Evolutionary conservation across 345 rosid species (phyloP), one percentile per base, ranked within the genome.

Genomic region (Limnanthes douglasii): DNA sequence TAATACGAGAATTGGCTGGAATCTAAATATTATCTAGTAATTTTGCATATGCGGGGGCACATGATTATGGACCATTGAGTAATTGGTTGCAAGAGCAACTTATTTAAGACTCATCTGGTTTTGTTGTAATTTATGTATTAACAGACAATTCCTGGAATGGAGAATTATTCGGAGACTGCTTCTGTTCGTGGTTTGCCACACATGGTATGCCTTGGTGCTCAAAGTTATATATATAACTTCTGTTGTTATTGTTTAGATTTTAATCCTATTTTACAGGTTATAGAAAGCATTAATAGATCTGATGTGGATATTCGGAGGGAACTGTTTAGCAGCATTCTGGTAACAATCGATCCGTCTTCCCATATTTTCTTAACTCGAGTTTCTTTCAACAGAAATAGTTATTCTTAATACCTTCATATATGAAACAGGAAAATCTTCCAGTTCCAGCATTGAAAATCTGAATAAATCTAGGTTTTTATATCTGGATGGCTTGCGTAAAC

Each of bases 271-370:
- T 34, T 59, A 54, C 82, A 90, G 96, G 94, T 81, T 43, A 59
- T 85, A 53, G 98, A 90, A 44, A 84, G 96, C 69, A 78, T 90
- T 54, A 84, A 75, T 56, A 84, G 48, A 62, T 84, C 94, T 48
- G 98, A 84, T 38, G 96, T 70, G 39, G 98, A 90, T 58, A 84
- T 90, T 40, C 74, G 98, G 43, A 74, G 95, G 63, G 98, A 90
- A 48, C 53, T 90, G 43, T 90, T 70, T 48, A 79, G 96, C 51
- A 85, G 94, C 61, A 62, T 90, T 45, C 66, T 90, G 94, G 98
- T 90, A 84, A 61, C n/a, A n/a, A n/a, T n/a, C n/a, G n/a, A n/a
- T n/a, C n/a, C n/a, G n/a, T n/a, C n/a, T 30, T 19, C 8, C 12
- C 2, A 15, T 24, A 8, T n/a, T n/a, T n/a, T n/a, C n/a, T n/a